Conservation (phyloP, 1,139 yeast genomes). For the Saccharomyces pastorianus region DNA sequence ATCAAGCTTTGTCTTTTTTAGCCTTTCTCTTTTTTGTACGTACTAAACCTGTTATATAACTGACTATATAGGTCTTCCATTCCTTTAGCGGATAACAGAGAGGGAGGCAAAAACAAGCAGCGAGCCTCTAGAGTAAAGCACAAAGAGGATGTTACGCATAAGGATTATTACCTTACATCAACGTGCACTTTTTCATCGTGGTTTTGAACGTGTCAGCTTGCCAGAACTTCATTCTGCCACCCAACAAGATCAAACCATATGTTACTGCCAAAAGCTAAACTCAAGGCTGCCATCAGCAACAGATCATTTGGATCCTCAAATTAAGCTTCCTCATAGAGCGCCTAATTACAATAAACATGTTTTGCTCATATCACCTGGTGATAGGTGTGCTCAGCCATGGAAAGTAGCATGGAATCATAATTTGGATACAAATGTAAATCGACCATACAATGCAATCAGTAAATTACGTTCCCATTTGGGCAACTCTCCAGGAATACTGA, state of each 20-base stretch:
- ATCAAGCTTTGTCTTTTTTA: neutral
- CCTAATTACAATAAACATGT: conserved; percentile 2
- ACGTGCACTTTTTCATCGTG: neutral
- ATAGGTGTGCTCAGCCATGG: neutral
- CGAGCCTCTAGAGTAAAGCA: no score
- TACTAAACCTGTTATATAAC: neutral
- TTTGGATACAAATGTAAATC: neutral
- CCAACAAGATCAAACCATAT: neutral
- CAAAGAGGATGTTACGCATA: neutral
- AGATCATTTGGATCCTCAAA: conserved; percentile 1
- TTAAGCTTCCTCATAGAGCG: neutral
- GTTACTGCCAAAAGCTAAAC: conserved; percentile 1
- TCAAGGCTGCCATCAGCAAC: neutral
- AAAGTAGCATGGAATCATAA: neutral
- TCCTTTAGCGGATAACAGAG: neutral
- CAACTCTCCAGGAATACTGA: conserved; percentile 1
- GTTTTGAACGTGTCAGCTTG: neutral
- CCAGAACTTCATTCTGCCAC: neutral
- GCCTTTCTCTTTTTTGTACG: neutral
- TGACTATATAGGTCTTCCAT: neutral
- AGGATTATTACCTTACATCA: neutral
- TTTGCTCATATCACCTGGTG: conserved; percentile 1
- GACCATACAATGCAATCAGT: neutral
- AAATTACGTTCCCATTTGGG: neutral
- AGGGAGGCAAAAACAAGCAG: neutral